phyloP scores from a whole-genome alignment of 1,284 basidiomycete species.

The Kwoniella shivajii region DNA sequence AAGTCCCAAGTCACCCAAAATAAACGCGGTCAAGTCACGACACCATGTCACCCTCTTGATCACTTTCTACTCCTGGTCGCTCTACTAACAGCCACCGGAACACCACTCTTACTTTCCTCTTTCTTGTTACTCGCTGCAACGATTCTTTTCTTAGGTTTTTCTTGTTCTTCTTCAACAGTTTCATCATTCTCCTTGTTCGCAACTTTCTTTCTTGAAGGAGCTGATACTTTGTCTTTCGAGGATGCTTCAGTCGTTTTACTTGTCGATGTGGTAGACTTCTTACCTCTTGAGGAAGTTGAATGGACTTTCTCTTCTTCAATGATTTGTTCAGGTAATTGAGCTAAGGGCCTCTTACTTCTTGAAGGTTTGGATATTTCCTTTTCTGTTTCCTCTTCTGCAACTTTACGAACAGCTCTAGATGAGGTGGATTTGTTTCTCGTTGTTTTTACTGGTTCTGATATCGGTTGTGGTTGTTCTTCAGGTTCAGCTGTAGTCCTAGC shows the following conservation, averaged over 20 bases:
- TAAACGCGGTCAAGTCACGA: too few relatives aligned
- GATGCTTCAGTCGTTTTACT: not conserved
- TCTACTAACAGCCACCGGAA: conserved; percentile 11
- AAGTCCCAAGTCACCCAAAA: not conserved
- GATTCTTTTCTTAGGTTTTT: conserved; percentile 2
- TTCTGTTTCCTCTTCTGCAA: not conserved
- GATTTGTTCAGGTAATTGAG: conserved; percentile 18
- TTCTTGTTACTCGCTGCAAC: not conserved
- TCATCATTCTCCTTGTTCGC: conserved; percentile 20
- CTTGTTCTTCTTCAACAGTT: not conserved
- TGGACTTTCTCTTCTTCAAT: not conserved
- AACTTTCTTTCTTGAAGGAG: conserved; percentile 6
- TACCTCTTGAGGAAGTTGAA: not conserved
- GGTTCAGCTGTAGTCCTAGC: conserved; percentile 15
- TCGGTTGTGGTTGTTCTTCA: conserved; percentile 1
- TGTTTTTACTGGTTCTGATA: conserved; percentile 1
- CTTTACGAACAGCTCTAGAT: conserved; percentile 5
- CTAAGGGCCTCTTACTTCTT: conserved; percentile 11
- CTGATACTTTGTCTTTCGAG: not conserved
- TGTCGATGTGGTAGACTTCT: not conserved
- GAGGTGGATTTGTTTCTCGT: conserved; percentile 9
- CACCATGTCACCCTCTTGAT: not conserved
- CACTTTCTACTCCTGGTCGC: conserved; percentile 20
- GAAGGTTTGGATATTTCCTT: conserved; percentile 8
- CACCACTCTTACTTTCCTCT: not conserved